Evolutionary conservation across 1,284 basidiomycete species (phyloP), one percentile per base, ranked within the genome.

Genomic region (Leccinum pallidistipes): DNA sequence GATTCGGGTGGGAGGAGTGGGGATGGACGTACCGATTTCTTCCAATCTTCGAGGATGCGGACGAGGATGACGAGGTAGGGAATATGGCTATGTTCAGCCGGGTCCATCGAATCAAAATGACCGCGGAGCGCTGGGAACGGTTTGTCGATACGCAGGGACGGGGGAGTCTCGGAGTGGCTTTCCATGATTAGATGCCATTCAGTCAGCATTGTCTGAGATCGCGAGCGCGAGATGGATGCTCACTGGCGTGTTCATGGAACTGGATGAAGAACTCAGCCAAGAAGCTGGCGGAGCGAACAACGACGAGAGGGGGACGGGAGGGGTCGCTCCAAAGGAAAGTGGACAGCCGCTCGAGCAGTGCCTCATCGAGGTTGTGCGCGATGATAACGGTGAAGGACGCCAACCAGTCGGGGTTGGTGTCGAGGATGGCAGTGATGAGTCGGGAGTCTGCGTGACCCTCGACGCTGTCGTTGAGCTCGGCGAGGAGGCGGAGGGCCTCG

Each of bases 391-490:
- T 89, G 75, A 90, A 96, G 3, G 81, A 75, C 12, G 75, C 74
- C 31, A 89, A 61, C 74, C 81, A 87, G 3, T 74, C 73, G 14
- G 78, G 77, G 34, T 88, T 79, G 3, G 79, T 80, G 29, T 80
- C 79, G 50, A 96, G 77, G 3, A 95, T 72, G 16, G 83, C 77
- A 3, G 81, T 75, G 38, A 93, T 74, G 60, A 82, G 77, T 59
- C 85, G 79, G 16, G 83, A 78, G 65, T 91, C 84, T 1, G 91
- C 87, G 56, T 80, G 74, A 3, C 93, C 92, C 53, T 88, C 80
- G 3, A 98, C 96, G 60, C 87, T 83, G 3, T 94, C 90, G 75
- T 98, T 99, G 59, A 99, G 84, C 78, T 98, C 97, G 14, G 79
- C 74, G 5, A 99, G 81, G 51, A 92, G 83, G 57, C 85, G 82